Evolutionary conservation across 768 basidiomycete species (phyloP).

Genomic region (Tulasnella sp.): DNA sequence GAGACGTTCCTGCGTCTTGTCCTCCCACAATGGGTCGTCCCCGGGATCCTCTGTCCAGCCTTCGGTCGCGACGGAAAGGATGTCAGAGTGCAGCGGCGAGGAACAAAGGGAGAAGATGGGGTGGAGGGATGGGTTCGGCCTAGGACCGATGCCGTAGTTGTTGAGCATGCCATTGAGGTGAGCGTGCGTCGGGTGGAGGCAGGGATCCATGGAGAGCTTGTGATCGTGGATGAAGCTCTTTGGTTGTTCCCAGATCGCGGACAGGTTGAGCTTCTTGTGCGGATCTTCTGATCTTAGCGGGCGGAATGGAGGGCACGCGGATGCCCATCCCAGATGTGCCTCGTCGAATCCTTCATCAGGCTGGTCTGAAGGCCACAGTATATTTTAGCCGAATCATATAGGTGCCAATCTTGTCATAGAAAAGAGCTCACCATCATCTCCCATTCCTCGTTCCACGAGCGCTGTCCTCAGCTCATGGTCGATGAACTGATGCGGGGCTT

Average conservation of each 20-base stretch:
- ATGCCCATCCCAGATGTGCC: constrained; percentile 23
- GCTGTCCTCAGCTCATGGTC: constrained; percentile 29
- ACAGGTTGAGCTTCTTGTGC: background rate
- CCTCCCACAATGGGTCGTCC: constrained; percentile 27
- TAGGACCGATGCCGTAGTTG: constrained; percentile 9
- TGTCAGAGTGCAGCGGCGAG: constrained; percentile 19
- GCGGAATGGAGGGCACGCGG: constrained; percentile 25
- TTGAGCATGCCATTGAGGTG: constrained; percentile 16
- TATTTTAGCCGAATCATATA: constrained; percentile 22
- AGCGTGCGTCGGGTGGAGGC: constrained; percentile 30
- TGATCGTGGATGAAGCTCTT: constrained; percentile 41
- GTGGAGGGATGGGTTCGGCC: background rate
- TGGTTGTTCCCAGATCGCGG: background rate
- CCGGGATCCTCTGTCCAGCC: constrained; percentile 22
- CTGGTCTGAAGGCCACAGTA: constrained; percentile 24
- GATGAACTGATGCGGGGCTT: constrained; percentile 25
- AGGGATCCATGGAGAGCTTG: constrained; percentile 39
- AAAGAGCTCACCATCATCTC: constrained; percentile 26
- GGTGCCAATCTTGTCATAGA: no score
- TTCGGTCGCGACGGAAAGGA: constrained; percentile 22
- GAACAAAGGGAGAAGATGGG: constrained; percentile 15
- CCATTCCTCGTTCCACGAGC: constrained; percentile 28
- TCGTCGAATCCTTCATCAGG: constrained; percentile 9
- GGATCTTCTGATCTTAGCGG: background rate
- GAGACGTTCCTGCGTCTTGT: constrained; percentile 29